Evolutionary conservation across 2,329 filamentous ascomycete species (phyloP), one percentile per base, ranked within the genome.

Genomic region (Shiraia bambusicola): DNA sequence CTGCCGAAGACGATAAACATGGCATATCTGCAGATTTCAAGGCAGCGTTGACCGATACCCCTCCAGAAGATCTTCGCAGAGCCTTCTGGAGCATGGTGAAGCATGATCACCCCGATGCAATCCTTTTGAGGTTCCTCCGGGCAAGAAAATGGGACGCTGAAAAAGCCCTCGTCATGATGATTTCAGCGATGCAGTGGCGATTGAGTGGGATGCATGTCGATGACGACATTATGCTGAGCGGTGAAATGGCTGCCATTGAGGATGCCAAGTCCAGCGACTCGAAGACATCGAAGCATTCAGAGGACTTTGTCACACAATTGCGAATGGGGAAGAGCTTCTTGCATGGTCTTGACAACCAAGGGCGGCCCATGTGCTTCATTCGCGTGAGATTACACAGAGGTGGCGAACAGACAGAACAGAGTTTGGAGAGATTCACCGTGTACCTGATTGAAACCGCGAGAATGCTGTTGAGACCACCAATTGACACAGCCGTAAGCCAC

Each of bases 1-100:
- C 63, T 10, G 59, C 63, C 16, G 63, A 66, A 6, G 87, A 96
- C 42, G 93, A 98, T 73, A 98, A 97, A 73, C 92, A 94, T 66
- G 91, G 90, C 33, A 87, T 93, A 69, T 87, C 81, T 27, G 93
- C 92, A 70, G 83, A 90, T 35, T 96, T 90, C 70, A 81, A 88
- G 55, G 83, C 92, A 28, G 88, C 89, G 0, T 71, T 98, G 8
- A 84, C 86, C 34, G 88, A 80, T 45, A 80, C 86, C 59, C 79
- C 83, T 1, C 88, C 92, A 0, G 88, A 94, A 59, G 78, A 86
- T 30, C 81, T 98, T 52, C 82, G 90, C 37, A 76, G 78, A 12
- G 84, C 90, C 0, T 87, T 97, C 63, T 97, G 93, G 93, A 80
- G 75, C 54, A 95, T 96, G 89, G 81, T 92, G 44, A 98, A 97